These are phyloP conservation scores for Sesbania bispinosa DNA, from an alignment of 306 rosid species.

Conservation along the genomic window DNA sequence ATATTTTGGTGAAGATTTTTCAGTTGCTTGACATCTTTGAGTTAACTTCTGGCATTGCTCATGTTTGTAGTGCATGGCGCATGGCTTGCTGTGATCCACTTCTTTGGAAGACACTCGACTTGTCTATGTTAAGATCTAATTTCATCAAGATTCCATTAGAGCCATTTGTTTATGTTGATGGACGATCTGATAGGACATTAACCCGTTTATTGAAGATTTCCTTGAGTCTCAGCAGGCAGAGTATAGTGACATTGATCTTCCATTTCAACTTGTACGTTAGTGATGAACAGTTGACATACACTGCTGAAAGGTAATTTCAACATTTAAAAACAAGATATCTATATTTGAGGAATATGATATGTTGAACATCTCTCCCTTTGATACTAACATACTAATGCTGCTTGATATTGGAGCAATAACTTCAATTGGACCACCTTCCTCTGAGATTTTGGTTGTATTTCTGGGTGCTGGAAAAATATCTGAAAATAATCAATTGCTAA, in stretches of 20 bases:
- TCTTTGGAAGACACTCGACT: constrained; percentile 74
- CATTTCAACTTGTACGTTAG: constrained; percentile 68
- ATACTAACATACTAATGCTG: neutral
- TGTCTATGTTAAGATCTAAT: constrained; percentile 63
- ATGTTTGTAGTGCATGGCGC: constrained; percentile 73
- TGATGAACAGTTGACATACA: constrained; percentile 68
- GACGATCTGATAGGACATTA: constrained; percentile 50
- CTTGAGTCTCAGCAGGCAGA: constrained; percentile 57
- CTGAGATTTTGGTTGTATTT: neutral
- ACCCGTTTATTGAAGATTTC: constrained; percentile 62
- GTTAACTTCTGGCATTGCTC: constrained; percentile 66
- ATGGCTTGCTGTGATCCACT: constrained; percentile 66
- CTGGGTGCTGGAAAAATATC: neutral
- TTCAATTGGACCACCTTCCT: neutral
- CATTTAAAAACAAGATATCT: neutral
- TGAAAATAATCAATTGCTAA: neutral
- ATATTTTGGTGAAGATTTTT: constrained; percentile 69
- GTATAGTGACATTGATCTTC: constrained; percentile 53
- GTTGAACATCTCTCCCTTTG: constrained; percentile 1
- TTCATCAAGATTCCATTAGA: constrained; percentile 74
- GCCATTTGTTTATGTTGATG: constrained; percentile 71
- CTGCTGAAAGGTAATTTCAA: constrained; percentile 77
- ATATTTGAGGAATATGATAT: constrained; percentile 5
- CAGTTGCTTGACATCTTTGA: constrained; percentile 55
- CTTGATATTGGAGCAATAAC: neutral